A percentile compares a stretch with the other conserved stretches of the same genome.
Evolutionary conservation across 495 filamentous ascomycete genomes (phyloP).

Genomic region (Talaromyces thailandensis): DNA sequence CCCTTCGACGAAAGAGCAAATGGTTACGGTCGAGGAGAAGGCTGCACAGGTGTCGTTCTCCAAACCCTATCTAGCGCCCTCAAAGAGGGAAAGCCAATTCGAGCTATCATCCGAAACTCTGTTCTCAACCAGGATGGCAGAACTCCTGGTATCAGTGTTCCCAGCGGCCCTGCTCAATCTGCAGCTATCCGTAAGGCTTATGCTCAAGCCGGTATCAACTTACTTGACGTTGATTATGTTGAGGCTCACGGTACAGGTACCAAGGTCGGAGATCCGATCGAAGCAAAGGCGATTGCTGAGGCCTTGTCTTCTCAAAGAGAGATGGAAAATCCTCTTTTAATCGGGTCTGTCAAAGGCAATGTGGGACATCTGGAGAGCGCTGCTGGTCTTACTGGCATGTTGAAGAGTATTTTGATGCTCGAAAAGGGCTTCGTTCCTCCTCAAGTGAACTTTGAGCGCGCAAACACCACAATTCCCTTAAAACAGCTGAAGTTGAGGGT

Average conservation of each 20-base stretch:
- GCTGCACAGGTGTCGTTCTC: slow-evolving; percentile 22
- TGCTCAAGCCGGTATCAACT: slow-evolving; percentile 24
- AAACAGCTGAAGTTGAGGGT: slow-evolving; percentile 14
- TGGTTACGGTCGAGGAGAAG: slow-evolving; percentile 37
- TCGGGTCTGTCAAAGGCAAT: slow-evolving; percentile 39
- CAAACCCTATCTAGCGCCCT: slow-evolving; percentile 27
- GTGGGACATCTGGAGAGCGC: slow-evolving; percentile 43
- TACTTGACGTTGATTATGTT: slow-evolving; percentile 35
- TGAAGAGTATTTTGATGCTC: slow-evolving; percentile 46
- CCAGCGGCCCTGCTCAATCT: slow-evolving; percentile 44
- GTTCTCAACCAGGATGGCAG: slow-evolving; percentile 22
- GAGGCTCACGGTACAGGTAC: slow-evolving; percentile 42
- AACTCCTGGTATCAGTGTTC: slow-evolving; percentile 45
- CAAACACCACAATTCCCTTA: slow-evolving; percentile 30
- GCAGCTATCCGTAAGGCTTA: slow-evolving; percentile 43
- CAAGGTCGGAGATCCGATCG: slow-evolving; percentile 49
- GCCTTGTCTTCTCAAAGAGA: slow-evolving; percentile 24
- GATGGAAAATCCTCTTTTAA: slow-evolving; percentile 15
- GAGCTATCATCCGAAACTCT: slow-evolving; percentile 29
- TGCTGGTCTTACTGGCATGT: slow-evolving; percentile 44
- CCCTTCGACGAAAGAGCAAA: slow-evolving; percentile 25
- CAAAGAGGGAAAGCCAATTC: slow-evolving; percentile 28
- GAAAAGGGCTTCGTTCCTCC: slow-evolving; percentile 39
- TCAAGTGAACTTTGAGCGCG: slow-evolving; percentile 36
- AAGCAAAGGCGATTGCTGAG: slow-evolving; percentile 43